A percentile compares a stretch with the other conserved stretches of the same genome.
Conservation (phyloP, 1,139 yeast genomes). For the Candida sojae region DNA sequence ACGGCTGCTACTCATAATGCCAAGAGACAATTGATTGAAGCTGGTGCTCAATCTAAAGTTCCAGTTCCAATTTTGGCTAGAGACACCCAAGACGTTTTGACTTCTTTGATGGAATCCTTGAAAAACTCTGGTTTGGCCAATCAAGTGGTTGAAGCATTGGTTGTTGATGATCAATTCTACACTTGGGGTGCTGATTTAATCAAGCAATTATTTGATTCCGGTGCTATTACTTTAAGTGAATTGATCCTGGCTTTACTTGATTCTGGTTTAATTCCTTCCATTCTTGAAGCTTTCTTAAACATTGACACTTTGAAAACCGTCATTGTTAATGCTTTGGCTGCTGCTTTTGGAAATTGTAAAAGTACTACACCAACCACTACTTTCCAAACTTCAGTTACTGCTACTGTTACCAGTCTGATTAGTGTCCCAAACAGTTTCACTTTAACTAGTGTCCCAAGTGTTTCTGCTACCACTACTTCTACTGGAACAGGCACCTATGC, state of each 20-base stretch:
- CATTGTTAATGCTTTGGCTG: constrained; percentile 47
- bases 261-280: constrained; percentile 43
- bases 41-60: constrained; percentile 2
- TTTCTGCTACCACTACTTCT: constrained; percentile 39
- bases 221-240: constrained; percentile 30
- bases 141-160: constrained; percentile 41
- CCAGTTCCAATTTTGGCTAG: constrained; percentile 13
- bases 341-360: constrained; percentile 45
- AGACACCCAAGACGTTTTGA: constrained; percentile 24
- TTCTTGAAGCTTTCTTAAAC: constrained; percentile 43
- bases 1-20: constrained; percentile 7
- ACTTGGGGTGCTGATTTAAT: constrained; percentile 44
- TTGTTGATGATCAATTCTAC: constrained; percentile 42
- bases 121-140: constrained; percentile 47
- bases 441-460: constrained; percentile 18
- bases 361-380: constrained; percentile 28
- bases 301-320: constrained; percentile 42
- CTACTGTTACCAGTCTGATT: constrained; percentile 16
- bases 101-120: constrained; percentile 47
- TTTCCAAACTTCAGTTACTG: constrained; percentile 17
- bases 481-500: constrained; percentile 38
- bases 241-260: constrained; percentile 32
- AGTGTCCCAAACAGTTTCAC: constrained; percentile 6
- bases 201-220: constrained; percentile 28
- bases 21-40: constrained; percentile 15